Conservation (phyloP, 106 monocot species). For the Dendrobium chrysotoxum region DNA sequence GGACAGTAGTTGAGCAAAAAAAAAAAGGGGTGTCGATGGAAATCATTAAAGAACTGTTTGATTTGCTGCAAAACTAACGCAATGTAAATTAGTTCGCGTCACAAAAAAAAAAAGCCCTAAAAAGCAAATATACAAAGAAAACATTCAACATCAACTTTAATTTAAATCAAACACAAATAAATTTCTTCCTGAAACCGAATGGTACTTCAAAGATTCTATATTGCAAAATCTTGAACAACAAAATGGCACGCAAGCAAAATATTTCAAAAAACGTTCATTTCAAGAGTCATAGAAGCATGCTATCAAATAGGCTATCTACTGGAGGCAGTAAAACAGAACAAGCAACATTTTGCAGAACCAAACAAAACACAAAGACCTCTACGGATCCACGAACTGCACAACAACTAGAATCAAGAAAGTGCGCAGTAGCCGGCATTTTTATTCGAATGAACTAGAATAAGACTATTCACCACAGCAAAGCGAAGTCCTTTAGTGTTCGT, state of each 20-base stretch:
- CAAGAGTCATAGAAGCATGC: neutral
- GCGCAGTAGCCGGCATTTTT: neutral
- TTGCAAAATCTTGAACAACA: neutral
- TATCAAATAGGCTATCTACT: neutral
- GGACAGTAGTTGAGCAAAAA: neutral
- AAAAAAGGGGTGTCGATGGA: neutral
- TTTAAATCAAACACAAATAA: too few species aligned
- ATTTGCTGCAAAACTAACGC: too few species aligned
- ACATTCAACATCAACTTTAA: too few species aligned
- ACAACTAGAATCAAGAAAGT: neutral
- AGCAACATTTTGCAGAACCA: too few species aligned
- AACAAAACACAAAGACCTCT: neutral
- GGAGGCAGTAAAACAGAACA: neutral
- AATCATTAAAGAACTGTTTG: too few species aligned
- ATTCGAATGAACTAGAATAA: neutral
- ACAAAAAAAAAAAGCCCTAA: too few species aligned
- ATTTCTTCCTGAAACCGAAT: neutral
- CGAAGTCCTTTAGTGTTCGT: constrained; percentile 18
- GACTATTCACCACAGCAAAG: constrained; percentile 23
- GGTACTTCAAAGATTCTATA: neutral
- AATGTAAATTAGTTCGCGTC: too few species aligned
- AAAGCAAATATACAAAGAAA: too few species aligned
- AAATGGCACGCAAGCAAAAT: neutral
- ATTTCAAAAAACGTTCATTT: neutral
- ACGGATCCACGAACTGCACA: neutral